phyloP scores from a whole-genome alignment of 106 monocot genomes.

The Posidonia australis region DNA sequence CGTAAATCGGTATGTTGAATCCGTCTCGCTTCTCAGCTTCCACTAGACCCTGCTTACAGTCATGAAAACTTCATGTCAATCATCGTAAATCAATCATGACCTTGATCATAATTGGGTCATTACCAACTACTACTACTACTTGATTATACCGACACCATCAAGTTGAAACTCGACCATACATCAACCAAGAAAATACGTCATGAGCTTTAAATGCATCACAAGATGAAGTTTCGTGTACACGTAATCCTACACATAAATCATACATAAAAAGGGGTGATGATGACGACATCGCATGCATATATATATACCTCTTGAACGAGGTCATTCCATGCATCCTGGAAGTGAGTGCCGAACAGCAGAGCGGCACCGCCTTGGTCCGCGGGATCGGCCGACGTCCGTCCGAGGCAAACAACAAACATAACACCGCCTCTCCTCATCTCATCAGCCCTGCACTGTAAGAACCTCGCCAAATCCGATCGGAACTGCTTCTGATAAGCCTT shows the following conservation, averaged over 20 bases:
- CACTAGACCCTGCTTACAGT: constrained; percentile 13
- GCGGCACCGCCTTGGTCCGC: constrained; percentile 28
- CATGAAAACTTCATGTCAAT: too few species aligned
- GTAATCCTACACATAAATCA: too few species aligned
- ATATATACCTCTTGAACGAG: constrained; percentile 16
- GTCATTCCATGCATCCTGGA: constrained; percentile 29
- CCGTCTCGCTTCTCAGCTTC: constrained; percentile 21
- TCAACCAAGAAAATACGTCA: too few species aligned
- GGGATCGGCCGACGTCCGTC: constrained; percentile 19
- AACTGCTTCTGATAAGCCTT: constrained; percentile 24
- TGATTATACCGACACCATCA: too few species aligned
- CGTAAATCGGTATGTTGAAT: constrained; percentile 33
- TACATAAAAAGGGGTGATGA: too few species aligned
- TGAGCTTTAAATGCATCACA: too few species aligned
- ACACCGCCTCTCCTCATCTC: constrained; percentile 26
- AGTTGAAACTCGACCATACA: too few species aligned
- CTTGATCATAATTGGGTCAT: too few species aligned
- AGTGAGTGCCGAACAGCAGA: constrained; percentile 23
- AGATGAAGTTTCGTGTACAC: too few species aligned
- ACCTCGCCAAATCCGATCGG: constrained; percentile 15
- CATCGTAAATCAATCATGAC: too few species aligned
- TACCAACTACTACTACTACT: too few species aligned
- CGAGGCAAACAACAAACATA: constrained; percentile 32
- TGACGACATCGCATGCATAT: too few species aligned
- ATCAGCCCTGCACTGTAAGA: constrained; percentile 12